These are phyloP conservation scores for Leptomonas seymouri DNA, from an alignment of 208 protist species.

Conservation along the genomic window DNA sequence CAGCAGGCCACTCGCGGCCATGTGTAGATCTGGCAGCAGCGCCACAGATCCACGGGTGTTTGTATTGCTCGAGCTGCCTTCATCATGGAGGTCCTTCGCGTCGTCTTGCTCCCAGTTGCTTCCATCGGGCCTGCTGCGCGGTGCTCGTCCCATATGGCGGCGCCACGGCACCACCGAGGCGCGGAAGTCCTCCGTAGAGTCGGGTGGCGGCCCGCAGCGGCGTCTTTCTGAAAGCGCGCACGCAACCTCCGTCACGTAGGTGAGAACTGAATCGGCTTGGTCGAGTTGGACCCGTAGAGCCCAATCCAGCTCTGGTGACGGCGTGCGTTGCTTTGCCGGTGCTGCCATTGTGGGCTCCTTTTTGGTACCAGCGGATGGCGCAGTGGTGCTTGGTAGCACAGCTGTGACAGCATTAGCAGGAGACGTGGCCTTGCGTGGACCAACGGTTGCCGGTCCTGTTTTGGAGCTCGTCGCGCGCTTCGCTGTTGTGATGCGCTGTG, in stretches of 20 bases:
- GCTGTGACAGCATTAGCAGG: neutral
- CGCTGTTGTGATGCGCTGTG: neutral
- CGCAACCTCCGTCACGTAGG: slow-evolving; percentile 57
- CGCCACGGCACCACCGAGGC: slow-evolving; percentile 48
- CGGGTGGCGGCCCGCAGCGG: slow-evolving; percentile 52
- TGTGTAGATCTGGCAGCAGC: slow-evolving; percentile 51
- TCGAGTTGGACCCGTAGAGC: slow-evolving; percentile 31
- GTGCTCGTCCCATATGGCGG: slow-evolving; percentile 9
- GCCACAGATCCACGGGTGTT: slow-evolving; percentile 25
- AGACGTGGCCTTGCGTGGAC: slow-evolving; percentile 1
- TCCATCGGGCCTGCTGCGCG: neutral
- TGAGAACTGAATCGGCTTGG: slow-evolving; percentile 63
- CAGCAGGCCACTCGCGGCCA: slow-evolving; percentile 46
- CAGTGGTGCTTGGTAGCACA: neutral
- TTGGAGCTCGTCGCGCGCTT: slow-evolving; percentile 6
- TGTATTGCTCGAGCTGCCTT: neutral
- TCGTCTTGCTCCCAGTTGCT: neutral
- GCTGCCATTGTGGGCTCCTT: neutral
- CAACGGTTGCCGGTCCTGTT: neutral
- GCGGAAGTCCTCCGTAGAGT: slow-evolving; percentile 45
- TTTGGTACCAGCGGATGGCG: neutral
- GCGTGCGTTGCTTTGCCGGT: neutral
- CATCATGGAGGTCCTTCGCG: neutral
- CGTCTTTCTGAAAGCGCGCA: slow-evolving; percentile 46
- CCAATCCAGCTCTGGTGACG: slow-evolving; percentile 7